A percentile compares a stretch with the other conserved stretches of the same genome.
These are phyloP conservation scores for Craterostigma plantagineum DNA, from an alignment of 257 asterid species.

Conservation along the genomic window DNA sequence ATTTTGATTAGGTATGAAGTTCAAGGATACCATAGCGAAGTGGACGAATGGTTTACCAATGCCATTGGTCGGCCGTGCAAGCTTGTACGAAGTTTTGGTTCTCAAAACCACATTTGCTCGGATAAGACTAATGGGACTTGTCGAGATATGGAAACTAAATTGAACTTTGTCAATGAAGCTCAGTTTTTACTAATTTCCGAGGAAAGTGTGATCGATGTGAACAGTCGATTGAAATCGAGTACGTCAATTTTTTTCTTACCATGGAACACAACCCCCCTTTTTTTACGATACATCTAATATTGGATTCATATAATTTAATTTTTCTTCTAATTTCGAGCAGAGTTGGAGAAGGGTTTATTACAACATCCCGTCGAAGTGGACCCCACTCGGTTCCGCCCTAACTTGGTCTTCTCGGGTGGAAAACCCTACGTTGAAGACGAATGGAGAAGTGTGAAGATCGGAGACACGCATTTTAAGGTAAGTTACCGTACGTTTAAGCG, in stretches of 20 bases:
- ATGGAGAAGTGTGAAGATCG: constrained; percentile 62
- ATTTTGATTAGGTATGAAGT: constrained; percentile 49
- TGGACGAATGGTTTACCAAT: constrained; percentile 70
- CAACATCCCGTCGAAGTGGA: constrained; percentile 26
- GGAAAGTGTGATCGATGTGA: constrained; percentile 64
- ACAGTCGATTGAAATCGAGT: constrained; percentile 55
- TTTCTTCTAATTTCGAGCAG: constrained; percentile 12
- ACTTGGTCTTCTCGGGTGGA: constrained; percentile 64
- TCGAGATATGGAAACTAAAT: constrained; percentile 34
- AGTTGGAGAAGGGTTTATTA: constrained; percentile 16
- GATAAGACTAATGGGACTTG: constrained; percentile 20
- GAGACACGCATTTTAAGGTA: constrained; percentile 39
- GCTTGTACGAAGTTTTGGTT: constrained; percentile 43
- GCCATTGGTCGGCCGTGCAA: constrained; percentile 77
- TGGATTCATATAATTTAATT: too few species aligned
- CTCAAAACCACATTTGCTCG: constrained; percentile 15
- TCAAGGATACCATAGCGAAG: constrained; percentile 34
- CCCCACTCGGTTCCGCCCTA: constrained; percentile 75
- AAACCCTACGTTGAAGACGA: constrained; percentile 67
- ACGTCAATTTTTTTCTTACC: constrained; percentile 6
- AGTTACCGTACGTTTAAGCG: constrained; percentile 9
- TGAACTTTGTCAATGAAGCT: constrained; percentile 91
- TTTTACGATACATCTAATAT: too few species aligned
- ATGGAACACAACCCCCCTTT: too few species aligned
- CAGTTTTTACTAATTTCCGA: constrained; percentile 71